phyloP scores from a whole-genome alignment of 768 basidiomycete genomes.

The Lactifluus pinguis region DNA sequence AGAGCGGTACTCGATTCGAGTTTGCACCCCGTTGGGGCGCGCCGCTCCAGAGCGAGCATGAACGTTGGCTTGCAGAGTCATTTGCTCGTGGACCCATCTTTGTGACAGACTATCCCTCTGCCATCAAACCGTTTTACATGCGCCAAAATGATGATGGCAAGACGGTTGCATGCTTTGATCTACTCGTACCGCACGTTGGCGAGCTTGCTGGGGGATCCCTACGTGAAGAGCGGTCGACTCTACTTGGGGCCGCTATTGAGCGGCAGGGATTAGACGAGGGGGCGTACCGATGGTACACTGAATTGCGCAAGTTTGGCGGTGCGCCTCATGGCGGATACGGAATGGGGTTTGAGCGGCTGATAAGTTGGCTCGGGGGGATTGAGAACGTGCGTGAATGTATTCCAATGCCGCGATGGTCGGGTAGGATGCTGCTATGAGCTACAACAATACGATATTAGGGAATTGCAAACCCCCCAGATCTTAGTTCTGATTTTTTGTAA shows the following conservation, averaged over 20 bases:
- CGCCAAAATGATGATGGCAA: constrained; percentile 44
- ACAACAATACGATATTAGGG: background rate
- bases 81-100: constrained; percentile 73
- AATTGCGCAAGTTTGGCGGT: constrained; percentile 75
- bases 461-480: background rate
- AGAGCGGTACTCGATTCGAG: constrained; percentile 36
- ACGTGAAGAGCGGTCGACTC: constrained; percentile 61
- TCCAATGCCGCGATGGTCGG: constrained; percentile 85
- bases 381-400: constrained; percentile 92
- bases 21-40: constrained; percentile 59
- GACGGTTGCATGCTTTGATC: constrained; percentile 92
- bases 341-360: constrained; percentile 86
- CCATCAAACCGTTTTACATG: constrained; percentile 96
- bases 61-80: constrained; percentile 76
- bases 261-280: constrained; percentile 35
- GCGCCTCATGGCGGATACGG: constrained; percentile 95
- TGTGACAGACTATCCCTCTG: constrained; percentile 79
- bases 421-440: constrained; percentile 56
- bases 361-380: constrained; percentile 79
- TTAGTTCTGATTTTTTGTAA: background rate
- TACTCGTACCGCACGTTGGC: constrained; percentile 80
- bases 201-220: constrained; percentile 91
- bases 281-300: constrained; percentile 65
- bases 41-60: constrained; percentile 81
- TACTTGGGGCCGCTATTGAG: constrained; percentile 44